Base-by-base conservation (phyloP, 2,329 filamentous ascomycete species). In the Apiospora sp. region DNA sequence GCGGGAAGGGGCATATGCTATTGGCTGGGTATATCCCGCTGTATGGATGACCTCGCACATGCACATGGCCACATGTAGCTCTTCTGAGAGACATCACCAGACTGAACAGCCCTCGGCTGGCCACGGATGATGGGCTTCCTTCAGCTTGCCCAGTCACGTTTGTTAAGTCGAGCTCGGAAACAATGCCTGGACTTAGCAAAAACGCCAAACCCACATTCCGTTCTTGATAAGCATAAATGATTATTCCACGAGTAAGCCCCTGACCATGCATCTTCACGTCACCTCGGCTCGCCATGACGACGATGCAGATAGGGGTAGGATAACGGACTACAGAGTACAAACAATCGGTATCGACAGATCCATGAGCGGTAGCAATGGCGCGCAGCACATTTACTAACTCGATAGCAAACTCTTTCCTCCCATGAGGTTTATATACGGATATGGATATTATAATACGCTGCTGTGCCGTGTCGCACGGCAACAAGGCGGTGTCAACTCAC, bases 21-120 rank as follows among this genome's bases (percentile, higher is more conserved):
- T 64, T 64, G 58, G 58, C 34, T 41, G 58, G 58, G 34, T 64
- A 64, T 64, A 64, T 64, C 19, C 58, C 34, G 58, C 58, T 64
- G 58, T 41, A 64, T 8, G 58, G 34, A 61, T 61, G 54, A 64
- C 58, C 34, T 41, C 58, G 58, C 58, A 64, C 34, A 41, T 64
- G 58, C 58, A 64, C 58, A n/a, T 64, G 58, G 58, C 30, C 58
- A 41, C 41, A n/a, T 64, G 58, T 34, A 41, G 58, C 41, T 64
- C 58, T 22, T 64, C 10, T n/a, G 58, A 64, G 58, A 22, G 37
- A 64, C 30, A 64, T 64, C 58, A 64, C 34, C 34, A 41, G 58
- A 64, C 58, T 64, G 30, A 64, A 14, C 34, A 41, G 22, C 58
- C 34, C 58, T 64, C 58, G 58, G 58, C 58, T 64, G 58, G 58